Evolutionary conservation across 176 grass and related monocot genomes (phyloP), one percentile per base, ranked within the genome.

Genomic region (Eragrostis curvula): DNA sequence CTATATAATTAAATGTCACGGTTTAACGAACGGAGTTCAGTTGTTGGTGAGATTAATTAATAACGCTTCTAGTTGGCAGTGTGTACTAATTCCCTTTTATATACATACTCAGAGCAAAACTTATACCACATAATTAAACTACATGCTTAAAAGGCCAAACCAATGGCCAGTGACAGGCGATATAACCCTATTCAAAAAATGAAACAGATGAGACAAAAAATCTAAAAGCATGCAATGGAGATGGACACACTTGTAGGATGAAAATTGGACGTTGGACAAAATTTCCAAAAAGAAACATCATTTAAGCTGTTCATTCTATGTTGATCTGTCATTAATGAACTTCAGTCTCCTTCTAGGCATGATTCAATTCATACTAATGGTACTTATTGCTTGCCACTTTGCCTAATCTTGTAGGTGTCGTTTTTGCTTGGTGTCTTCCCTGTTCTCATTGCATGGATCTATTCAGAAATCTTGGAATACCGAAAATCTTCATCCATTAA

Each of bases 361-460:
- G 53, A 43, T 20, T 5, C 9, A 73, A 21, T 36, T 21, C 48
- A 70, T 75, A 43, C 36, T 71, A 46, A 80, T 53, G 58, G 66
- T 21, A 21, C 75, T 61, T 24, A 27, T 49, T 55, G 58, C 20
- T 72, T 50, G 36, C 48, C 9, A 73, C 16, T 53, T 56, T 75
- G 41, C 20, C 18, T 43, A 51, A 55, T 69, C 20, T 75, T 68
- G 62, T 85, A 96, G 94, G 85, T 96, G 62, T 90, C 94, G 0
- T 78, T 93, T 86, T 55, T 96, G 66, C 88, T 96, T 24, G 90
- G 85, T 70, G 87, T 93, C 77, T 80, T 88, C 46, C 79, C 88
- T 16, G 82, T 96, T 40, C 87, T 96, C 61, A 81, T 85, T 62
- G 86, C 90, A 66, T 96, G 90, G 90, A 65, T 93, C 24, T 93